Conservation (phyloP, 768 basidiomycete genomes). For the Clavulina sp. region DNA sequence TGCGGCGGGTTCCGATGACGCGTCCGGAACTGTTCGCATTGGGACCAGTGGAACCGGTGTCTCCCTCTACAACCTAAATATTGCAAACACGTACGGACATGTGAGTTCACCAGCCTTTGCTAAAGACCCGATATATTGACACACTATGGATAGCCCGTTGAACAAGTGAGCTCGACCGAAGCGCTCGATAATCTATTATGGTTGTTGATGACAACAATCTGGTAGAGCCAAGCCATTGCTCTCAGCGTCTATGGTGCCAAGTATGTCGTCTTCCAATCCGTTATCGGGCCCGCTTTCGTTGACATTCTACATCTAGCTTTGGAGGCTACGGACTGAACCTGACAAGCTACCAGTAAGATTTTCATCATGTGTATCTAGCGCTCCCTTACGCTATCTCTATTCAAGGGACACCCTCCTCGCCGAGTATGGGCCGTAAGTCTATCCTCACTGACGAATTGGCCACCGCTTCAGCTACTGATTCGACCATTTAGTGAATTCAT, state of each 20-base stretch:
- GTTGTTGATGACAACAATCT: not conserved
- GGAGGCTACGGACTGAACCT: conserved; percentile 9
- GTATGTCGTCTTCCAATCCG: not conserved
- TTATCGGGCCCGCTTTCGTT: not conserved
- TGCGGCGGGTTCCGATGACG: conserved; percentile 9
- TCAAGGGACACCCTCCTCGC: conserved; percentile 10
- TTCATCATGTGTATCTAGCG: not conserved
- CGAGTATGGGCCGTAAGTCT: conserved; percentile 2
- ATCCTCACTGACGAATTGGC: not conserved
- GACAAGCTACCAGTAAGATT: conserved; percentile 6
- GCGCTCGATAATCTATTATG: no score
- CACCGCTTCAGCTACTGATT: not conserved
- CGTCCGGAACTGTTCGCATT: conserved; percentile 11
- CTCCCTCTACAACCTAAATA: conserved; percentile 10
- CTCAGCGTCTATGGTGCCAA: not conserved
- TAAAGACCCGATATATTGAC: not conserved
- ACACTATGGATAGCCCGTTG: no score
- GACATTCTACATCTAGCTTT: conserved; percentile 1
- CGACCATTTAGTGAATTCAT: conserved; percentile 4
- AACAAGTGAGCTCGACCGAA: no score
- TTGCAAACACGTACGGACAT: conserved; percentile 7
- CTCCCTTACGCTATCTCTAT: not conserved
- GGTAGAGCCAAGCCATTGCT: conserved; percentile 6
- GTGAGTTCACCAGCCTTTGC: not conserved
- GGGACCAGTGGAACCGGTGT: conserved; percentile 8